Evolutionary conservation across 371 early-diverging fungal species (phyloP).

Genomic region (Syncephalis plumigaleata): DNA sequence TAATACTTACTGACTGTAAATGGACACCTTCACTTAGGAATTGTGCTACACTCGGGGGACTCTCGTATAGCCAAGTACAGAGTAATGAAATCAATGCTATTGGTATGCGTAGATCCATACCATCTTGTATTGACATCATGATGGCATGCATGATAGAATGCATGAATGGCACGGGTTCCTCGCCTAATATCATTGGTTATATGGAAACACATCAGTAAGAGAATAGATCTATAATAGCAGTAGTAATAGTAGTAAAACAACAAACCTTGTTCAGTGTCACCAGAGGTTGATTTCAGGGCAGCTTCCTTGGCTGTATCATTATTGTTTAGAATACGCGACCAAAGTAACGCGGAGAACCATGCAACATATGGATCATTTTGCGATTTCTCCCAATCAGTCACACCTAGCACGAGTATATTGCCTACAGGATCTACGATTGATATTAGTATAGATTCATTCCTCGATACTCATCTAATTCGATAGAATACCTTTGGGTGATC

Average conservation of each 20-base stretch:
- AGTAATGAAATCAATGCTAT: constrained; percentile 53
- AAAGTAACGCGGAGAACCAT: constrained; percentile 76
- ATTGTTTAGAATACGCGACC: constrained; percentile 55
- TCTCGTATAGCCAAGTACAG: constrained; percentile 67
- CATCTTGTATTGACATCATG: constrained; percentile 30
- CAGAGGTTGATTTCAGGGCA: constrained; percentile 51
- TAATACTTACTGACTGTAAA: constrained; percentile 59
- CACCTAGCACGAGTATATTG: constrained; percentile 16
- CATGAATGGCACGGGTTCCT: constrained; percentile 32
- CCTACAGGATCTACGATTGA: background rate
- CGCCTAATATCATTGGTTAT: constrained; percentile 17
- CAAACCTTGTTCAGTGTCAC: constrained; percentile 21
- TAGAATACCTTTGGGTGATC: background rate
- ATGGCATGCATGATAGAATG: constrained; percentile 39
- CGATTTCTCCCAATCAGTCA: constrained; percentile 57
- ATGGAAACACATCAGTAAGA: too few relatives aligned
- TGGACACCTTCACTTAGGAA: constrained; percentile 79
- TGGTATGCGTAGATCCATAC: constrained; percentile 43
- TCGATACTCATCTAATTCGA: background rate
- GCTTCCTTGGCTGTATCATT: constrained; percentile 57
- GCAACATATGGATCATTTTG: constrained; percentile 59
- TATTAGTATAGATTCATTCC: background rate
- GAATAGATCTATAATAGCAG: too few relatives aligned
- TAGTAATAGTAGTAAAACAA: background rate
- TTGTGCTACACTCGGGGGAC: constrained; percentile 52